Evolutionary conservation across 1,139 yeast genomes (phyloP).

Genomic region (Geotrichum candidum): DNA sequence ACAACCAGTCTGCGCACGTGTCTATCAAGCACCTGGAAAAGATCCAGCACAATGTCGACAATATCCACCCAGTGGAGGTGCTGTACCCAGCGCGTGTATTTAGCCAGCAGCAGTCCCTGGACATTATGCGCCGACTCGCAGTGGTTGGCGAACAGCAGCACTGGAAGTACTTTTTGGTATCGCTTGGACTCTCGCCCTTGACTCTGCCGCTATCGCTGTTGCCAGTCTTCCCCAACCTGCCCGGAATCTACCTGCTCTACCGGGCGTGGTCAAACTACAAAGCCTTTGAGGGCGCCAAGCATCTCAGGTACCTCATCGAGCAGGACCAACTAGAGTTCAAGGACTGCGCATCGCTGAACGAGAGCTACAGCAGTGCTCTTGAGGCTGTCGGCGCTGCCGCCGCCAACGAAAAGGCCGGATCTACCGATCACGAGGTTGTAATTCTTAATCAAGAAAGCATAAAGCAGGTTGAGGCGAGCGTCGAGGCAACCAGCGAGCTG

Average conservation of each 20-base stretch:
- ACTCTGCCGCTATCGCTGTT: slow-evolving; percentile 74
- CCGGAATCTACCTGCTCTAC: slow-evolving; percentile 81
- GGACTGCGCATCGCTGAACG: slow-evolving; percentile 21
- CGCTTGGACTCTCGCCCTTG: slow-evolving; percentile 64
- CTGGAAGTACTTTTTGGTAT: slow-evolving; percentile 40
- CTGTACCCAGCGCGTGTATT: slow-evolving; percentile 28
- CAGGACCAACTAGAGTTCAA: slow-evolving; percentile 26
- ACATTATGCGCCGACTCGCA: slow-evolving; percentile 32
- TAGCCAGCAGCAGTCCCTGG: slow-evolving; percentile 22
- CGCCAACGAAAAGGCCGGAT: neutral
- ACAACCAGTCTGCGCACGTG: slow-evolving; percentile 16
- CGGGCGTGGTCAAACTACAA: slow-evolving; percentile 80
- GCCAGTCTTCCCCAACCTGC: slow-evolving; percentile 92
- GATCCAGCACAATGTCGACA: slow-evolving; percentile 18
- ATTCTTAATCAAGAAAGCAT: slow-evolving; percentile 23
- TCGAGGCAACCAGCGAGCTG: slow-evolving; percentile 27
- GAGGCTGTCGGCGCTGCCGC: neutral
- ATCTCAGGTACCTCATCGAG: slow-evolving; percentile 49
- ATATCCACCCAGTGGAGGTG: slow-evolving; percentile 23
- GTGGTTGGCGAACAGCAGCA: slow-evolving; percentile 41
- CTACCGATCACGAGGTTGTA: slow-evolving; percentile 16
- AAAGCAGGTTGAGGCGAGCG: slow-evolving; percentile 23
- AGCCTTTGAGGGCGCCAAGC: slow-evolving; percentile 71
- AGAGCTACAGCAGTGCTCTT: slow-evolving; percentile 16
- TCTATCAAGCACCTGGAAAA: slow-evolving; percentile 18